Conservation (phyloP, 768 basidiomycete species). For the Lactarius indigo region DNA sequence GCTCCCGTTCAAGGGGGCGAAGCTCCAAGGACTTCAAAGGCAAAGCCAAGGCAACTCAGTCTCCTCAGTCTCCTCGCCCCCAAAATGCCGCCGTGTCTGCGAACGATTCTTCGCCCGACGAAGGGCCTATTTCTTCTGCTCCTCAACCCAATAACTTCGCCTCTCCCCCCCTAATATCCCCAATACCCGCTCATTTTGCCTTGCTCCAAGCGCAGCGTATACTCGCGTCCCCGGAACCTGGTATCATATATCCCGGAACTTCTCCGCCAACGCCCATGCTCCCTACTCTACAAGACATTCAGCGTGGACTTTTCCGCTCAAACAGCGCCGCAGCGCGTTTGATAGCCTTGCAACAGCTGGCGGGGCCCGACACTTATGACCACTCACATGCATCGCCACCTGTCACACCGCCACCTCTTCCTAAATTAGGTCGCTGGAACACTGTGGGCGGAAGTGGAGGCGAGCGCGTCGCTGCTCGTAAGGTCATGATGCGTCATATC, state of each 20-base stretch:
- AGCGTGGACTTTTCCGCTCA: constrained; percentile 77
- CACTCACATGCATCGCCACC: constrained; percentile 46
- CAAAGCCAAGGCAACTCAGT: constrained; percentile 36
- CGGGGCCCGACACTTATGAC: constrained; percentile 65
- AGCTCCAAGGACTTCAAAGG: constrained; percentile 70
- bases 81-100: constrained; percentile 42
- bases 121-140: constrained; percentile 36
- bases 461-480: constrained; percentile 69
- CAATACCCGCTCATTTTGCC: constrained; percentile 54
- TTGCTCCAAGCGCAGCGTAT: constrained; percentile 23
- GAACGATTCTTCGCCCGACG: constrained; percentile 64
- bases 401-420: constrained; percentile 45
- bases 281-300: constrained; percentile 76
- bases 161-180: constrained; percentile 44
- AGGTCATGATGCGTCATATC: constrained; percentile 60
- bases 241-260: constrained; percentile 60
- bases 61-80: constrained; percentile 47
- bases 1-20: constrained; percentile 59
- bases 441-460: constrained; percentile 81
- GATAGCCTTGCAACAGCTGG: constrained; percentile 82
- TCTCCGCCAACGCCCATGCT: constrained; percentile 64
- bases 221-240: constrained; percentile 44
- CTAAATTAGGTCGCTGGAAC: constrained; percentile 56
- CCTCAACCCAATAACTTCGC: constrained; percentile 19
- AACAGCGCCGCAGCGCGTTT: constrained; percentile 83